Evolutionary conservation across 257 asterid genomes (phyloP), one percentile per base, ranked within the genome.

Genomic region (Mitragyna speciosa): DNA sequence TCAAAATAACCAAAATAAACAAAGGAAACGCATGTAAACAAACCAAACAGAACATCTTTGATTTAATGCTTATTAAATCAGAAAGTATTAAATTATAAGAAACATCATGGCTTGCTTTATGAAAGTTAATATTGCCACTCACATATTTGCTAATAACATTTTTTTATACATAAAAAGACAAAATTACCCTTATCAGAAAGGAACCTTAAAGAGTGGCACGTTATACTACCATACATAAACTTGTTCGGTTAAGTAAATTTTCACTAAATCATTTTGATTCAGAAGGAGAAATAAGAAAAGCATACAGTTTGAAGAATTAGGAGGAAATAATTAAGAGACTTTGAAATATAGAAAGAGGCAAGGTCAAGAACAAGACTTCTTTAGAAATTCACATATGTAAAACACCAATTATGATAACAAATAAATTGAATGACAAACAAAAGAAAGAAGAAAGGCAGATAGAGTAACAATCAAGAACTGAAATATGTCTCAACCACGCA

Each of bases 401-500:
- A 45, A 5, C 49, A 12, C 51, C 4, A 6, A 20, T 36, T 28
- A 33, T 45, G 26, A 17, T 69, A 20, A 39, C 1, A 45, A 9
- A 1, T 14, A 69, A 19, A 68, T 4, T 36, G 12, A 45, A 36
- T 68, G 7, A 12, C 22, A 56, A 61, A 61, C 0, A 3, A n/a
- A 61, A 63, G 15, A 14, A 9, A 5, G 10, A 31, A 10, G 24
- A 70, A 43, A 70, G 31, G 45, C 39, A 11, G 22, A 4, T 20
- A 26, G 52, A 10, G 33, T 49, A 22, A 49, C 6, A 8, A 72
- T 72, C 20, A 71, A 12, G 24, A 26, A 36, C 7, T 36, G 17
- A 16, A 73, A 11, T 14, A 49, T 56, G 39, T 11, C 54, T 74
- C 69, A 74, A 74, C 78, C 52, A 56, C 54, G 69, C 69, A 74